Conservation (phyloP, 2,329 filamentous ascomycete genomes). For the Colletotrichum horii region DNA sequence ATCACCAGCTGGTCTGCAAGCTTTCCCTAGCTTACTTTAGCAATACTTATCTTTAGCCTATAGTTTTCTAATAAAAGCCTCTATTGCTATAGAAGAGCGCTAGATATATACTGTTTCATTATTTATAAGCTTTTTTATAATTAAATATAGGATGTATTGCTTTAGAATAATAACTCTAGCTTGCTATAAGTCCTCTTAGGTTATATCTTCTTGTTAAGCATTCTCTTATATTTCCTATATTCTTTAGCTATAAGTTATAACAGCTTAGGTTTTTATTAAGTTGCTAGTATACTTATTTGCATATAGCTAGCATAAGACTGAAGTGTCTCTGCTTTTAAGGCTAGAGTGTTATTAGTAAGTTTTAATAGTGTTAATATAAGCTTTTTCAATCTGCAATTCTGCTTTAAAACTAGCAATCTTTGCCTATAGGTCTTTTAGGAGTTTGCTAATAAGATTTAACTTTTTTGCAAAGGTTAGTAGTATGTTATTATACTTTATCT, state of each 20-base stretch:
- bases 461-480: neutral
- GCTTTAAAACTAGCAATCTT: neutral
- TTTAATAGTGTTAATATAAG: neutral
- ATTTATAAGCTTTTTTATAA: neutral
- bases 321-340: neutral
- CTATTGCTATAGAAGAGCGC: neutral
- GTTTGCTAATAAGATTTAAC: neutral
- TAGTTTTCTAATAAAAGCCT: no score
- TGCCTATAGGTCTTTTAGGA: neutral
- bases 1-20: neutral
- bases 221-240: neutral
- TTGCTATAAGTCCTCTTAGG: neutral
- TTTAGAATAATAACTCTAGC: slow-evolving; percentile 11
- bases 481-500: neutral
- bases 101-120: neutral
- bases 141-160: slow-evolving; percentile 19
- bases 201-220: neutral
- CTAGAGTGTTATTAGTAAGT: neutral
- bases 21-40: neutral
- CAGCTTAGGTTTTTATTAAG: neutral
- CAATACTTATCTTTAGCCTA: neutral
- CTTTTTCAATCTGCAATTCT: neutral
- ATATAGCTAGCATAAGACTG: neutral
- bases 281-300: neutral
- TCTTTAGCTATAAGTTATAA: neutral